Conservation (phyloP, 148 eudicot species). For the Spergularia bocconei region DNA sequence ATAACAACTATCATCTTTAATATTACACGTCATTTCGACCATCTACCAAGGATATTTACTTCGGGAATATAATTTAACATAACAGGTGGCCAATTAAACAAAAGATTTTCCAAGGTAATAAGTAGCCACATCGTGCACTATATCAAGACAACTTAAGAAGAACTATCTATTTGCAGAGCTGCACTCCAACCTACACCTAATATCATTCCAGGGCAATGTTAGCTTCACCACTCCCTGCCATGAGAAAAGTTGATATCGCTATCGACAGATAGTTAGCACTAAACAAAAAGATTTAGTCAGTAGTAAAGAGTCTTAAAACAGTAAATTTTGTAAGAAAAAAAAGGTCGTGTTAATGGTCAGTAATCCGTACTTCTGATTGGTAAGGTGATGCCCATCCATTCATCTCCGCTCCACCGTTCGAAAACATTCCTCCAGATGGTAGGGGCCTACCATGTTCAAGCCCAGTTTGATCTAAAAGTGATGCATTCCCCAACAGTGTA, state of each 20-base stretch:
- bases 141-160: constrained; percentile 1
- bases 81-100: neutral
- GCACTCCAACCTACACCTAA: constrained; percentile 30
- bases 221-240: constrained; percentile 72
- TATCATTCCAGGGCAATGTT: constrained; percentile 46
- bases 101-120: constrained; percentile 6
- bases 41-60: constrained; percentile 3
- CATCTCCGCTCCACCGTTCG: constrained; percentile 87
- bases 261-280: constrained; percentile 53
- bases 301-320: constrained; percentile 45
- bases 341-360: constrained; percentile 95
- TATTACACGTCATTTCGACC: neutral
- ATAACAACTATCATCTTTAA: neutral
- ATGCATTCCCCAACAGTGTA: constrained; percentile 97
- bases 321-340: constrained; percentile 66
- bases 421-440: constrained; percentile 93
- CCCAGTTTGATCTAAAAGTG: constrained; percentile 97
- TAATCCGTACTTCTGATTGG: constrained; percentile 99
- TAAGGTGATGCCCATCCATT: constrained; percentile 96
- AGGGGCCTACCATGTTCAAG: constrained; percentile 97
- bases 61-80: too few relatives aligned
- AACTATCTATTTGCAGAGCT: constrained; percentile 25
- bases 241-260: constrained; percentile 38
- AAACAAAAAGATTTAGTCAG: constrained; percentile 44
- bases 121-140: constrained; percentile 3